Evolutionary conservation across 306 rosid species (phyloP).

Genomic region (Ceratonia siliqua): DNA sequence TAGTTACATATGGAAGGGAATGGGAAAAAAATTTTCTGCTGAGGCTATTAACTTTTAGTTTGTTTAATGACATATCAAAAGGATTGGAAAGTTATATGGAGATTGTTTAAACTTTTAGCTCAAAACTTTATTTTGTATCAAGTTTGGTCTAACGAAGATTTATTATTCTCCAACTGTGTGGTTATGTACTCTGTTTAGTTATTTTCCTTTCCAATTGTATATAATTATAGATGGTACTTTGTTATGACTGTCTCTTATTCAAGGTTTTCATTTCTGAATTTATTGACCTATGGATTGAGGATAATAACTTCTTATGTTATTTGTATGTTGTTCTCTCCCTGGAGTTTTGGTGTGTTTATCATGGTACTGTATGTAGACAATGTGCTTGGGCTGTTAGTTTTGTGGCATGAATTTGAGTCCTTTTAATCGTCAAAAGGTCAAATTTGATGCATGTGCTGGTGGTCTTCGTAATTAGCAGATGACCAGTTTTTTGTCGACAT

Average conservation of each 20-base stretch:
- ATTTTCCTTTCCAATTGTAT: not conserved
- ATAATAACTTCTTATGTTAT: too few species aligned
- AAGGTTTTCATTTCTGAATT: not conserved
- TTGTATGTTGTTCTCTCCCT: not conserved
- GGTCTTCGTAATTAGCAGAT: not conserved
- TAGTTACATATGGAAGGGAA: not conserved
- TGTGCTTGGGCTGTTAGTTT: not conserved
- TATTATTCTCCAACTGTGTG: too few species aligned
- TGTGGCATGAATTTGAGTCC: not conserved
- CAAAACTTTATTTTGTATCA: not conserved
- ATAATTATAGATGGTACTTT: not conserved
- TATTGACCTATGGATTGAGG: not conserved
- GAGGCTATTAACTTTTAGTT: not conserved
- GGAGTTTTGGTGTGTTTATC: not conserved
- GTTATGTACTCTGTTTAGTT: too few species aligned
- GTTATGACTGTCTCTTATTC: not conserved
- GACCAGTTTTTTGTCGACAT: constrained; percentile 1
- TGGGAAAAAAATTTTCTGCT: not conserved
- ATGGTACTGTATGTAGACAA: not conserved
- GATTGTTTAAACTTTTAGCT: too few species aligned
- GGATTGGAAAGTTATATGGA: too few species aligned
- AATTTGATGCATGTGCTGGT: not conserved
- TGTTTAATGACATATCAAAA: too few species aligned
- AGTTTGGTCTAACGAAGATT: not conserved
- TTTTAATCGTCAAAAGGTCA: not conserved